Evolutionary conservation across 306 rosid genomes (phyloP), one percentile per base, ranked within the genome.

Genomic region (Prunus davidiana): DNA sequence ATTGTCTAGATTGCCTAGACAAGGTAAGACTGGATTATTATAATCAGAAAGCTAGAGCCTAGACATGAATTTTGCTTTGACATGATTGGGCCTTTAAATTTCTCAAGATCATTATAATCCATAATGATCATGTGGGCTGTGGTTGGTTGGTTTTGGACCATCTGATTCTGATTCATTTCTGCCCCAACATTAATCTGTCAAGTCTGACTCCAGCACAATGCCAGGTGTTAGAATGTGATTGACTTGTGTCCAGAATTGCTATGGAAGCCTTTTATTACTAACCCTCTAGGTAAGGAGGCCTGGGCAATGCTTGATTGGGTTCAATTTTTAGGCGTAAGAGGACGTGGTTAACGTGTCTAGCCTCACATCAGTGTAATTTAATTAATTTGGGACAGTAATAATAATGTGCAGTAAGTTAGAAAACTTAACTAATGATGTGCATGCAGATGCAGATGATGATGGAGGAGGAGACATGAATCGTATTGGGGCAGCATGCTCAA

Each of bases 401-500:
- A 38, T 38, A 38, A 38, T 38, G 43, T 38, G 43, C 43, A 6
- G 43, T 38, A 6, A 6, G 43, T 38, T 38, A 38, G 43, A 38
- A 38, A 38, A 38, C 43, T 38, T 38, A 38, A 38, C 43, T 3
- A 2, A 11, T 12, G 6, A 52, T 16, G 57, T 16, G 57, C 32
- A 58, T 12, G 64, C 20, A 62, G 64, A 58, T 12, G 64, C 12
- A 62, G 64, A 14, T 9, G 64, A 4, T 25, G 18, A 25, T 22
- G 34, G 16, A 78, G 18, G 75, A 46, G 78, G 78, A 11, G 75
- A 72, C 30, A 52, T 13, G 84, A 76, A 80, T 41, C 77, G 79
- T 4, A 63, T 82, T 2, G 87, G 89, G 3, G 57, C 34, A 6
- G 79, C 3, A 15, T 91, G 97, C 61, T 86, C 91, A 4, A 82